phyloP scores from a whole-genome alignment of 148 eudicot species.

The Vaccinium vitisidaea region DNA sequence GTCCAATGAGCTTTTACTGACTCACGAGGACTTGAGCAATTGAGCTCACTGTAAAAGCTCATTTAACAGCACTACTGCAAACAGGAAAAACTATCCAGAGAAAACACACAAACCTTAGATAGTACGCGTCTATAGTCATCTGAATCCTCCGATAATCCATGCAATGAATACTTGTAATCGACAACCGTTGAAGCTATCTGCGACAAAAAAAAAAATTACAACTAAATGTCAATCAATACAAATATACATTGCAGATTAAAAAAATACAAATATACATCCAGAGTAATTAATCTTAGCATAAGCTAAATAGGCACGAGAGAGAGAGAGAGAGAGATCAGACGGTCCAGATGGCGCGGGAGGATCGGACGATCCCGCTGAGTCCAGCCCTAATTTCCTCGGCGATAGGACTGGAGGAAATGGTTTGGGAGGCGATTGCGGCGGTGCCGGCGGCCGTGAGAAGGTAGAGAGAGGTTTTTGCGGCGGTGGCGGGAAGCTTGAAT shows the following conservation, averaged over 20 bases:
- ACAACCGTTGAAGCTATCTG: conserved; percentile 62
- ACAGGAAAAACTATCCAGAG: background rate
- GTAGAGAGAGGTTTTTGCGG: conserved; percentile 43
- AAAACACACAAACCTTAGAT: conserved; percentile 50
- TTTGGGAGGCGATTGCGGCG: conserved; percentile 27
- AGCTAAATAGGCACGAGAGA: background rate
- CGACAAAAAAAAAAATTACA: background rate
- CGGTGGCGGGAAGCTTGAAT: conserved; percentile 42
- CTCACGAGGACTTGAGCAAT: background rate
- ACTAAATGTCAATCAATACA: background rate
- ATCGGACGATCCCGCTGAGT: conserved; percentile 57
- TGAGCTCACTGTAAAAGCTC: no score
- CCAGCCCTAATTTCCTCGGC: conserved; percentile 33
- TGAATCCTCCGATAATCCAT: conserved; percentile 43
- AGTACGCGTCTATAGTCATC: conserved; percentile 44
- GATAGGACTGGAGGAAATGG: conserved; percentile 18
- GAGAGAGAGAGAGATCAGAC: conserved; percentile 28
- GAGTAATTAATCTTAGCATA: background rate
- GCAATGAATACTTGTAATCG: conserved; percentile 79
- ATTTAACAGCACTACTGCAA: background rate
- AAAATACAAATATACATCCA: background rate
- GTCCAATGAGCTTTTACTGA: background rate
- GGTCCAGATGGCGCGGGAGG: conserved; percentile 67
- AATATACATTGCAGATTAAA: no score
- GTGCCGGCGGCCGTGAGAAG: conserved; percentile 47